phyloP scores from a whole-genome alignment of 1,139 yeast species.

The Zygoascus meyerae region DNA sequence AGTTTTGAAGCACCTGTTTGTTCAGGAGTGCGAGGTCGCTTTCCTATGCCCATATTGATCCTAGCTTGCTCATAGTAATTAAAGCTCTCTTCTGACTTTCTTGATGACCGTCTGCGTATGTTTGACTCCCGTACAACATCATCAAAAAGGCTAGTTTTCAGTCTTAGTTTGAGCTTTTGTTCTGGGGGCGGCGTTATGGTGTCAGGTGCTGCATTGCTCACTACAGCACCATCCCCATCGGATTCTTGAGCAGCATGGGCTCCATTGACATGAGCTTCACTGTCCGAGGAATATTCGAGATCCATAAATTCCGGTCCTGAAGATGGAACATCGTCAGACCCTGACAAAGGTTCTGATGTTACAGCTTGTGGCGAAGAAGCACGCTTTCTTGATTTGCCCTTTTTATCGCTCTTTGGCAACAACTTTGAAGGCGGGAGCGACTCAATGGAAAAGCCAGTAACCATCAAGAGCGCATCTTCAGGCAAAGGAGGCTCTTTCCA shows the following conservation, averaged over 20 bases:
- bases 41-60: slow-evolving; percentile 16
- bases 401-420: slow-evolving; percentile 37
- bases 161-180: slow-evolving; percentile 26
- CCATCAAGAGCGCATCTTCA: slow-evolving; percentile 45
- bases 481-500: slow-evolving; percentile 58
- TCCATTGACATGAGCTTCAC: slow-evolving; percentile 4
- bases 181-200: slow-evolving; percentile 18
- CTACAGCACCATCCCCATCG: too few species aligned
- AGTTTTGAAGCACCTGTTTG: background rate
- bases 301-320: slow-evolving; percentile 7
- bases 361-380: background rate
- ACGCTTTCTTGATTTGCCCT: slow-evolving; percentile 4
- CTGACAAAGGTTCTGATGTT: slow-evolving; percentile 1
- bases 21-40: slow-evolving; percentile 10
- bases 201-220: too few species aligned
- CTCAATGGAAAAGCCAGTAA: slow-evolving; percentile 65
- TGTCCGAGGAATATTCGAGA: slow-evolving; percentile 6
- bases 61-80: slow-evolving; percentile 21
- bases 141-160: slow-evolving; percentile 39
- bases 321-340: slow-evolving; percentile 5
- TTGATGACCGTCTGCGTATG: slow-evolving; percentile 16
- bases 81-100: slow-evolving; percentile 12
- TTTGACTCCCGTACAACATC: slow-evolving; percentile 18
- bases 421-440: slow-evolving; percentile 50
- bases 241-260: slow-evolving; percentile 2